These are phyloP conservation scores for Albizia julibrissin DNA, from an alignment of 306 rosid species.

Conservation along the genomic window DNA sequence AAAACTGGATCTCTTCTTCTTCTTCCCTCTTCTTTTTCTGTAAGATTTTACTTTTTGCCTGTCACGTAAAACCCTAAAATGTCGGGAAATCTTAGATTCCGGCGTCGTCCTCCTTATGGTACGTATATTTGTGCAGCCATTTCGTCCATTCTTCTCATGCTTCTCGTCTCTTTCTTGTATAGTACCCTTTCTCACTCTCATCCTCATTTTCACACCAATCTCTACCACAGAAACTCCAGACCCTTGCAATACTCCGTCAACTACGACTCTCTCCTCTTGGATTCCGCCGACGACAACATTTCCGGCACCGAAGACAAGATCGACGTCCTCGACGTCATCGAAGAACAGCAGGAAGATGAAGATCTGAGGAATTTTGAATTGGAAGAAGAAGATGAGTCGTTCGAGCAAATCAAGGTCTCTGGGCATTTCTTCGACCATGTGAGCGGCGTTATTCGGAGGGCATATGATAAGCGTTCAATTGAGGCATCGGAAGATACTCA, in stretches of 20 bases:
- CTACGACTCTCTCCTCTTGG: constrained; percentile 57
- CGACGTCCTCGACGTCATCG: constrained; percentile 69
- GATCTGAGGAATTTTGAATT: constrained; percentile 23
- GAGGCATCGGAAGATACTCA: constrained; percentile 56
- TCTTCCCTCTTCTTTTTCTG: neutral
- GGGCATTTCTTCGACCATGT: constrained; percentile 71
- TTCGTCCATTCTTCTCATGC: constrained; percentile 56
- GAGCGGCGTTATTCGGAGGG: constrained; percentile 63
- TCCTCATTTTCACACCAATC: constrained; percentile 25
- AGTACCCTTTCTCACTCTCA: constrained; percentile 51
- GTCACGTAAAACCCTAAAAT: constrained; percentile 34
- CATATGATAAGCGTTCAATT: constrained; percentile 45
- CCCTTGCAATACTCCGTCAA: constrained; percentile 26
- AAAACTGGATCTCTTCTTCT: neutral
- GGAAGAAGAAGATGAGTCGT: constrained; percentile 60
- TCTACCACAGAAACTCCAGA: neutral
- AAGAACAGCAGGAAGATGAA: constrained; percentile 34
- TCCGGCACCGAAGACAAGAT: constrained; percentile 61
- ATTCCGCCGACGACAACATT: constrained; percentile 40
- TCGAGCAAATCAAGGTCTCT: constrained; percentile 44
- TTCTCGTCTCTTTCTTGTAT: constrained; percentile 59
- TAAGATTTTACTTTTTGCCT: neutral
- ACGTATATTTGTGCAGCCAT: constrained; percentile 53
- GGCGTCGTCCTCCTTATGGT: constrained; percentile 68
- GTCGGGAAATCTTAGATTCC: constrained; percentile 56